These are phyloP conservation scores for Curvularia verruculosa DNA, from an alignment of 2,329 filamentous ascomycete genomes.

Conservation along the genomic window DNA sequence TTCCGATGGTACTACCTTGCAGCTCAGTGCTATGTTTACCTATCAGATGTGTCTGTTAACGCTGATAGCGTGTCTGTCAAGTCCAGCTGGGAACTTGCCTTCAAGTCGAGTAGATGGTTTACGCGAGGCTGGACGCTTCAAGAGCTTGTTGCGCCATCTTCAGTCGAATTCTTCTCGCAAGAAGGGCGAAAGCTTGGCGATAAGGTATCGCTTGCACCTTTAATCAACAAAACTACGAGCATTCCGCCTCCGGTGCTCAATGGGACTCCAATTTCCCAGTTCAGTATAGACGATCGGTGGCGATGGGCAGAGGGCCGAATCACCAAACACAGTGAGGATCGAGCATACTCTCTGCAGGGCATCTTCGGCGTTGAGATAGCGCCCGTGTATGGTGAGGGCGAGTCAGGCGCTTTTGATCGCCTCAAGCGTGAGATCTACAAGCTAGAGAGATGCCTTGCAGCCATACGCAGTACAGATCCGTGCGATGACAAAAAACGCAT, in stretches of 20 bases:
- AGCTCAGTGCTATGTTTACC: not conserved
- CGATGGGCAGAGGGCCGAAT: slow-evolving; percentile 12
- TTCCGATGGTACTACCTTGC: slow-evolving; percentile 3
- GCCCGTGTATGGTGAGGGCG: slow-evolving; percentile 9
- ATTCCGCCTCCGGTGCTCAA: slow-evolving; percentile 14
- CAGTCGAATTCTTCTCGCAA: slow-evolving; percentile 25
- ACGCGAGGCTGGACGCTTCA: slow-evolving; percentile 5
- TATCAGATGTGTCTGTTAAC: not conserved
- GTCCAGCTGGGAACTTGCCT: not conserved
- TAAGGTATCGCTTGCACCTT: not conserved
- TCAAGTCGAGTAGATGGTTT: slow-evolving; percentile 3
- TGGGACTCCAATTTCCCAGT: not conserved
- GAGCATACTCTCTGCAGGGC: slow-evolving; percentile 10
- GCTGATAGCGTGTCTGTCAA: not conserved
- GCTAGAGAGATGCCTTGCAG: slow-evolving; percentile 10
- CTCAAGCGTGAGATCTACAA: slow-evolving; percentile 18
- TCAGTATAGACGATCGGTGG: slow-evolving; percentile 17
- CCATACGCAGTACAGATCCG: slow-evolving; percentile 14
- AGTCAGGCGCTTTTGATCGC: slow-evolving; percentile 15
- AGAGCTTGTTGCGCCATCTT: slow-evolving; percentile 19
- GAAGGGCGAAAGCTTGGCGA: slow-evolving; percentile 16
- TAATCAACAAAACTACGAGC: slow-evolving; percentile 10
- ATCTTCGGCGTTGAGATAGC: slow-evolving; percentile 16
- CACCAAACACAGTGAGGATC: slow-evolving; percentile 17
- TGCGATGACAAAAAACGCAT: slow-evolving; percentile 8